Evolutionary conservation across 768 basidiomycete species (phyloP), one percentile per base, ranked within the genome.

Genomic region (Wakefieldia striispora): DNA sequence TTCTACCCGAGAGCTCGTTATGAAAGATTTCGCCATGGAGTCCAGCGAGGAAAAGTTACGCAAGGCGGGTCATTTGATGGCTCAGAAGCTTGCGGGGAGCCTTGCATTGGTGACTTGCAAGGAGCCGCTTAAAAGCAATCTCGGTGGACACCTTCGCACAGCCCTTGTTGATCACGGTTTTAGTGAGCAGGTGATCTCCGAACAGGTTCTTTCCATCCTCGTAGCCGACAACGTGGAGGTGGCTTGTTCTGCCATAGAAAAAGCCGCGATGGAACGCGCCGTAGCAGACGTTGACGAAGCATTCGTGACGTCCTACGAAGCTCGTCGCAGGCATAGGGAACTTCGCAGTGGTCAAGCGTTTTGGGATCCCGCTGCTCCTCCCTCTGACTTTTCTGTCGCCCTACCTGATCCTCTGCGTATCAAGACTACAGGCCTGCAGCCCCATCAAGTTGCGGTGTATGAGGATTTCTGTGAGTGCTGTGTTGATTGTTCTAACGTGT

Each of bases 21-120:
- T 86, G 40, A 98, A 98, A 71, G 97, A 99, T 67, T 99, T 95
- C 56, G 93, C 88, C 3, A 91, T 90, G 43, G 97, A 99, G 55
- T 75, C 84, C 21, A 91, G 89, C 61, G 94, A 98, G 60, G 84
- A 88, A 43, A 95, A 90, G 67, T 70, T 99, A 61, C 86, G 92
- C 29, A 86, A 86, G 60, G 92, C 97, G 21, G 93, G 90, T 12
- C 93, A 97, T 67, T 68, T 93, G 31, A 98, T 97, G 95, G 95
- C 94, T 2, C 92, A 93, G 70, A 95, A 93, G 66, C 81, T 99
- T 44, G 97, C 97, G 14, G 95, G 95, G 35, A 95, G 91, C 58
- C 80, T 99, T 41, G 97, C 97, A 21, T 73, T 97, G 46, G 97
- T 99, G 14, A 98, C 97, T 16, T 98, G 95, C 77, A 98, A 97